Percentiles rank a stretch among this genome's conserved stretches.
Conservation (phyloP, 2,329 filamentous ascomycete species). For the Botryotinia narcissicola region DNA sequence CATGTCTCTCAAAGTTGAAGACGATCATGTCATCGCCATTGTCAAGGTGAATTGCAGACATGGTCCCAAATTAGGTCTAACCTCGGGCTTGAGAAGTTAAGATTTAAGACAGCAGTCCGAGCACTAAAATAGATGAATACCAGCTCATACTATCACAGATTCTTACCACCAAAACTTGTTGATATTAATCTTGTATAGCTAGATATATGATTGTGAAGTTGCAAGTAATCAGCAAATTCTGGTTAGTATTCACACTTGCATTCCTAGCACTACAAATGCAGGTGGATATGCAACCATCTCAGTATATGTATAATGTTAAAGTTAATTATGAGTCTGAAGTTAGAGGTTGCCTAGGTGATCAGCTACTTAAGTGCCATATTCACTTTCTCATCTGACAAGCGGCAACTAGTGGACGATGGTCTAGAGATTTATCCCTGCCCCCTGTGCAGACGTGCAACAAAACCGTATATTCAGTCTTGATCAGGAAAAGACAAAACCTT, state of each 20-base stretch:
- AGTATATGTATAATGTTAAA: background rate
- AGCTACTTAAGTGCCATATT: background rate
- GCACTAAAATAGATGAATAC: background rate
- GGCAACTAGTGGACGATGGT: background rate
- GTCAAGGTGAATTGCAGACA: background rate
- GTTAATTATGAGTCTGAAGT: background rate
- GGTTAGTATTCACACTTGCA: too few species aligned
- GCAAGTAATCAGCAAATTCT: background rate
- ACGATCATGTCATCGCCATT: background rate
- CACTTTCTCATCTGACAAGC: background rate
- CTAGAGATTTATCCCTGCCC: background rate
- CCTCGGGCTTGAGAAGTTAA: background rate
- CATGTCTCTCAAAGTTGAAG: background rate
- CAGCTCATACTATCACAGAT: background rate
- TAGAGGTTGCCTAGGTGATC: background rate
- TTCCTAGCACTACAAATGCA: too few species aligned
- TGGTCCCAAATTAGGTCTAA: background rate
- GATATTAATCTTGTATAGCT: background rate
- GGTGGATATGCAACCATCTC: background rate
- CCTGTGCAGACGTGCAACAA: slow-evolving; percentile 2
- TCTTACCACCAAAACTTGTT: too few species aligned
- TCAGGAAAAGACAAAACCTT: background rate
- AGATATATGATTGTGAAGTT: background rate
- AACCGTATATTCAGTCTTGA: background rate
- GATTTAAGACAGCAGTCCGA: background rate